Percentiles rank a stretch among this genome's conserved stretches.
These are phyloP conservation scores for Phytopythium litorale DNA, from an alignment of 352 stramenopile species.

Conservation along the genomic window DNA sequence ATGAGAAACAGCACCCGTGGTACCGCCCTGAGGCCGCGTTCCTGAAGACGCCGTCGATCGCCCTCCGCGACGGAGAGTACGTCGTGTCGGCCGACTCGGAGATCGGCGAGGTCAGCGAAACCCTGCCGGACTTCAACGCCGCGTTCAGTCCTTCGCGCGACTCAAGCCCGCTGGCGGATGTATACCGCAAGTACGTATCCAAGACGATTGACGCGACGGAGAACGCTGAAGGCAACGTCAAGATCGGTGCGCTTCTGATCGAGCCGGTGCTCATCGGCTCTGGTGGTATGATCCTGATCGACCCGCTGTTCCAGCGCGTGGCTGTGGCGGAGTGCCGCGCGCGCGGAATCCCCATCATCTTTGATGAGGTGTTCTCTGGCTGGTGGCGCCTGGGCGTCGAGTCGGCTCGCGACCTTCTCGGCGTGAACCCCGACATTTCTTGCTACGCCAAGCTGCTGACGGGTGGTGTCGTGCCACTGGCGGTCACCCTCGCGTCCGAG, in stretches of 20 bases:
- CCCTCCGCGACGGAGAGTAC: constrained; percentile 54
- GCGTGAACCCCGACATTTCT: constrained; percentile 85
- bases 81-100: constrained; percentile 50
- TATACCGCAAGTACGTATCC: constrained; percentile 67
- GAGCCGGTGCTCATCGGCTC: constrained; percentile 90
- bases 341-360: constrained; percentile 88
- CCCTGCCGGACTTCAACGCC: constrained; percentile 36
- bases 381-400: constrained; percentile 89
- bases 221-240: constrained; percentile 19
- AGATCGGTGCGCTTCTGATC: constrained; percentile 77
- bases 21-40: constrained; percentile 84
- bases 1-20: constrained; percentile 91
- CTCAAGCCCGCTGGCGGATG: constrained; percentile 27
- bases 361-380: constrained; percentile 91
- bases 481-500: constrained; percentile 84
- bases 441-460: constrained; percentile 92
- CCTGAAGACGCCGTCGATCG: constrained; percentile 73
- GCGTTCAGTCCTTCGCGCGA: constrained; percentile 49
- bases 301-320: constrained; percentile 91
- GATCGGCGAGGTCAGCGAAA: constrained; percentile 34
- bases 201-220: constrained; percentile 43
- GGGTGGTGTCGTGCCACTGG: constrained; percentile 84
- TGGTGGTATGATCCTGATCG: constrained; percentile 88
- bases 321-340: constrained; percentile 71
- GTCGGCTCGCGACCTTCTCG: constrained; percentile 79